phyloP scores from a whole-genome alignment of 2,329 filamentous ascomycete genomes.

The Phaeosphaeriaceae sp. region DNA sequence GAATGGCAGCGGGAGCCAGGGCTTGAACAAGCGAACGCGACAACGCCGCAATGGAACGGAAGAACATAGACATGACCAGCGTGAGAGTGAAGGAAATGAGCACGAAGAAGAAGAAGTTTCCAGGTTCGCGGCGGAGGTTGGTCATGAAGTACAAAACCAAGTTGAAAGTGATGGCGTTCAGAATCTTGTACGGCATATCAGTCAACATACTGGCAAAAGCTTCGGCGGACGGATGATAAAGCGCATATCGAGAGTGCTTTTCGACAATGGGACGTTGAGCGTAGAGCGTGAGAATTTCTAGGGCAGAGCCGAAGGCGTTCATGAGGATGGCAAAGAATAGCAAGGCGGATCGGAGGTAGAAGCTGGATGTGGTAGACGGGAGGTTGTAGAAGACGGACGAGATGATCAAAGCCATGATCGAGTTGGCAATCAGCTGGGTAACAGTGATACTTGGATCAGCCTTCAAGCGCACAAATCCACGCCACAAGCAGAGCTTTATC shows the following conservation, averaged over 20 bases:
- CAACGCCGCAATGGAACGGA: conserved; percentile 79
- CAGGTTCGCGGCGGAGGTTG: conserved; percentile 75
- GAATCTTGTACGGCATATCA: conserved; percentile 83
- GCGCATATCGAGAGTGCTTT: conserved; percentile 84
- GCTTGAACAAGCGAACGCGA: conserved; percentile 72
- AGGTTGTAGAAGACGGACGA: conserved; percentile 84
- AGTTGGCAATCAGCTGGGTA: conserved; percentile 74
- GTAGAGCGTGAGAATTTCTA: conserved; percentile 87
- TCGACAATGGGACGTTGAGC: conserved; percentile 91
- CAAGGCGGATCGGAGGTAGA: conserved; percentile 80
- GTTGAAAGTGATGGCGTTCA: conserved; percentile 80
- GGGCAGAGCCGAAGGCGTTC: conserved; percentile 81
- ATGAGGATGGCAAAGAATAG: conserved; percentile 89
- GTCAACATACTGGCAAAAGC: conserved; percentile 86
- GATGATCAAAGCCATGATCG: conserved; percentile 78
- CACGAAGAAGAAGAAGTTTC: conserved; percentile 85
- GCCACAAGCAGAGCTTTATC: conserved; percentile 78
- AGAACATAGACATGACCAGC: conserved; percentile 84
- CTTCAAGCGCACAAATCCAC: conserved; percentile 78
- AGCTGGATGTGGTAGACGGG: conserved; percentile 69
- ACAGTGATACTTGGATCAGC: conserved; percentile 80
- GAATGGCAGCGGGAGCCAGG: conserved; percentile 62
- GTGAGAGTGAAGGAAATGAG: conserved; percentile 78
- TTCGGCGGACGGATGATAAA: conserved; percentile 90
- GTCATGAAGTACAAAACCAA: conserved; percentile 86